Percentiles rank a stretch among this genome's conserved stretches.
phyloP scores from a whole-genome alignment of 768 basidiomycete species.

The Mycena capillaripes region DNA sequence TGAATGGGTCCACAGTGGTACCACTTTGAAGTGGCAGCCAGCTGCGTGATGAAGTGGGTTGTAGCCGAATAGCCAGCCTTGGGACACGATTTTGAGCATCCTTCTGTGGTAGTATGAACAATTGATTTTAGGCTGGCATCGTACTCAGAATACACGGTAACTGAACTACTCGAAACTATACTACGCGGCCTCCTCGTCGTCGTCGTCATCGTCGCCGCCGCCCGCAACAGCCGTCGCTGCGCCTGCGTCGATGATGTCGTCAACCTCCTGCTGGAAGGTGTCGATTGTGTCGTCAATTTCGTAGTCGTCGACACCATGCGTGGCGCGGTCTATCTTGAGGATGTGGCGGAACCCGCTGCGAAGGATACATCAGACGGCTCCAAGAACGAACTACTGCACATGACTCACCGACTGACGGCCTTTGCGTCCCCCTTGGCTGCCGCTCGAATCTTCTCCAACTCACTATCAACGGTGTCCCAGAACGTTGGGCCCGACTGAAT shows the following conservation, averaged over 20 bases:
- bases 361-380: not conserved
- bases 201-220: too few relatives aligned
- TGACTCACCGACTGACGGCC: not conserved
- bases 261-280: slow-evolving; percentile 1
- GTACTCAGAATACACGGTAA: too few relatives aligned
- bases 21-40: not conserved
- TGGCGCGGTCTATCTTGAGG: not conserved
- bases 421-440: not conserved
- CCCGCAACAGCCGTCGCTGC: not conserved
- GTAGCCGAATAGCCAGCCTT: too few relatives aligned
- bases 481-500: not conserved
- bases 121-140: too few relatives aligned
- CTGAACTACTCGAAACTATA: too few relatives aligned
- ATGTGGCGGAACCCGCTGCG: not conserved
- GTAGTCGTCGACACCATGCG: not conserved
- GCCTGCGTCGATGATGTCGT: not conserved
- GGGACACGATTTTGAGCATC: too few relatives aligned
- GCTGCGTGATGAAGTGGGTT: not conserved
- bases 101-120: too few relatives aligned
- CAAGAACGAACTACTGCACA: not conserved
- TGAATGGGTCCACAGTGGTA: slow-evolving; percentile 3
- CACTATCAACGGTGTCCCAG: not conserved
- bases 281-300: not conserved
- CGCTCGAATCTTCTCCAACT: not conserved
- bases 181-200: too few relatives aligned